Evolutionary conservation across 2,329 filamentous ascomycete species (phyloP), one percentile per base, ranked within the genome.

Genomic region (Penicillium sp.): DNA sequence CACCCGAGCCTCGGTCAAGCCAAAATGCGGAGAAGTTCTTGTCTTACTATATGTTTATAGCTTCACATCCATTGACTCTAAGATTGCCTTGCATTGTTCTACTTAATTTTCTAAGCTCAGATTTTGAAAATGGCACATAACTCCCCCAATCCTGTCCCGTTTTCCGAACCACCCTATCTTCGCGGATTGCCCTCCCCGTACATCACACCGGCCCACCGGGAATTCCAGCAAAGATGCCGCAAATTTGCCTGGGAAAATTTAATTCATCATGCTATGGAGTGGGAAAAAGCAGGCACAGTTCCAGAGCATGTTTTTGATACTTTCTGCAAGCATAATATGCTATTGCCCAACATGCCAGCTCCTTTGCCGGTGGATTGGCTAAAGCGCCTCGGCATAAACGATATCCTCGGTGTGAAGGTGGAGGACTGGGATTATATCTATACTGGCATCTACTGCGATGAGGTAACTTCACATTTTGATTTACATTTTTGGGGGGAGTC

Each of bases 391-490:
- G 82, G 79, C 0, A 79, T 87, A 30, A 66, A 78, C 40, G 75
- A 83, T 50, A 76, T 88, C 27, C 67, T 81, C 0, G 82, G 81
- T 1, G 75, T 74, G 0, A 79, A 77, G 47, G 75, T 88, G 2
- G 82, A 87, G 55, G 80, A 88, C 16, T 88, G 80, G 66, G 82
- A 85, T 53, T 80, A 81, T 48, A 67, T 85, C 7, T 82, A 88
- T 55, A 77, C 73, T 0, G 70, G 79, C 37, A 86, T 88, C 34
- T 87, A 81, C 54, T 65, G 67, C 3, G 82, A 87, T 52, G 84
- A 85, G 65, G 71, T 75, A 51, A 30, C 51, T 32, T 3, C 5
- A 17, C 2, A 6, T 17, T n/a, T n/a, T n/a, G n/a, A n/a, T n/a
- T n/a, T n/a, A n/a, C n/a, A n/a, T n/a, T n/a, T n/a, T n/a, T n/a